Percentiles rank a stretch among this genome's conserved stretches.
Conservation (phyloP, 805 yeast species). For the Candida lessepsii region DNA sequence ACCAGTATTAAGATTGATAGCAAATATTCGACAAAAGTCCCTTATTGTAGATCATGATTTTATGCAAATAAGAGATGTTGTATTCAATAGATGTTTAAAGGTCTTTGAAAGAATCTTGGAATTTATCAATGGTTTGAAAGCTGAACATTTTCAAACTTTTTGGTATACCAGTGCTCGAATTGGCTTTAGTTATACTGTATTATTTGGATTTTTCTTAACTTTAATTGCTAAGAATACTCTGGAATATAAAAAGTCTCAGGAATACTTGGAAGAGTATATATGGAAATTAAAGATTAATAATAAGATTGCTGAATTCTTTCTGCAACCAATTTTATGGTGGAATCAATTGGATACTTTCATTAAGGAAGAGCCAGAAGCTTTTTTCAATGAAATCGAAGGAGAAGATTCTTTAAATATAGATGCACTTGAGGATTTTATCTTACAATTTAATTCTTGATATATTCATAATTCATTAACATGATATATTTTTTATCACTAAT, state of each 20-base stretch:
- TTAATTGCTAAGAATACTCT: slow-evolving; percentile 6
- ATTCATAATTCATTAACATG: too few relatives aligned
- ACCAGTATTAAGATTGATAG: slow-evolving; percentile 29
- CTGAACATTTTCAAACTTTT: slow-evolving; percentile 81
- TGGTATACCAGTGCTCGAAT: slow-evolving; percentile 61
- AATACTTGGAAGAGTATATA: slow-evolving; percentile 12
- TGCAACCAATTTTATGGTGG: slow-evolving; percentile 13
- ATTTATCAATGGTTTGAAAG: slow-evolving; percentile 49
- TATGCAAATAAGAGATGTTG: slow-evolving; percentile 73
- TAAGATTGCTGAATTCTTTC: slow-evolving; percentile 15
- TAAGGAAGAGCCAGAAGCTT: neutral
- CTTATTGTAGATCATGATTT: slow-evolving; percentile 65
- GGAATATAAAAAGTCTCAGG: slow-evolving; percentile 10
- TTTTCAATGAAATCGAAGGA: neutral
- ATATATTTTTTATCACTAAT: too few relatives aligned
- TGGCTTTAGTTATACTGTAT: slow-evolving; percentile 13
- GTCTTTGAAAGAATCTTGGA: slow-evolving; percentile 11
- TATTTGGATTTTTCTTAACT: slow-evolving; percentile 12
- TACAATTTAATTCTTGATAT: neutral
- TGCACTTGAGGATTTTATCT: neutral
- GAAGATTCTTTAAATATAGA: neutral
- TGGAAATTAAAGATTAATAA: slow-evolving; percentile 15
- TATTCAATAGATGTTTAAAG: slow-evolving; percentile 81
- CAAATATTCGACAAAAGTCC: slow-evolving; percentile 29
- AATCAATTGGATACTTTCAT: slow-evolving; percentile 5